Conservation (phyloP, 805 yeast genomes). For the Komagataella mondaviorum region DNA sequence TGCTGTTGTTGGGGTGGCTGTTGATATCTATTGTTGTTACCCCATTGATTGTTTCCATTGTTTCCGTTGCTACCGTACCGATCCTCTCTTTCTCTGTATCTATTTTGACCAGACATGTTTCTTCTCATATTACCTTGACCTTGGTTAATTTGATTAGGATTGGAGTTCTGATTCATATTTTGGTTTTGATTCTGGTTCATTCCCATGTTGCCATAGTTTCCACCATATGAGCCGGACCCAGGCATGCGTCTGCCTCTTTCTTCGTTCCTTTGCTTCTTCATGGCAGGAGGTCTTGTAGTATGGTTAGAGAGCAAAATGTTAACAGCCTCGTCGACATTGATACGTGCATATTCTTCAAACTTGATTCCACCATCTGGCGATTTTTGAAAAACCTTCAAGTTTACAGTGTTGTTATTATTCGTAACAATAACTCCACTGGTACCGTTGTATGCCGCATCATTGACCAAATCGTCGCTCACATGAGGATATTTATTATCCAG, state of each 20-base stretch:
- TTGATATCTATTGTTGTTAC: conserved; percentile 3
- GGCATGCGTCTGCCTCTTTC: conserved; percentile 4
- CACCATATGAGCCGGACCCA: conserved; percentile 2
- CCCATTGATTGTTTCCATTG: conserved; percentile 1
- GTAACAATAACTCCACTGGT: conserved; percentile 58
- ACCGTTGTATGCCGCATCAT: conserved; percentile 74
- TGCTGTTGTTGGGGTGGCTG: conserved; percentile 10
- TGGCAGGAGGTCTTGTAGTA: conserved; percentile 20
- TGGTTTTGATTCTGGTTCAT: conserved; percentile 2
- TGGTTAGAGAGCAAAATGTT: conserved; percentile 30
- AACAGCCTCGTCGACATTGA: conserved; percentile 56
- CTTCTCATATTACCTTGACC: conserved; percentile 7
- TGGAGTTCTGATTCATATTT: conserved; percentile 1
- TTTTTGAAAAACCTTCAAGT: conserved; percentile 60
- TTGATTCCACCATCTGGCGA: conserved; percentile 60
- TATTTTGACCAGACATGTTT: conserved; percentile 4
- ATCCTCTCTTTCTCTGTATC: conserved; percentile 2
- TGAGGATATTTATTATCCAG: conserved; percentile 17
- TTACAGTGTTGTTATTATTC: conserved; percentile 40
- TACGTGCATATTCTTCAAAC: conserved; percentile 70
- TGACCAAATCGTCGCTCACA: conserved; percentile 32
- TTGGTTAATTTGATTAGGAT: not conserved
- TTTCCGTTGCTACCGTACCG: conserved; percentile 1
- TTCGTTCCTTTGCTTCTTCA: conserved; percentile 3
- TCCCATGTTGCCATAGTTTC: conserved; percentile 4